Percentiles rank a stretch among this genome's conserved stretches.
Conservation (phyloP, 805 yeast species). For the Yamadazyma sp. region DNA sequence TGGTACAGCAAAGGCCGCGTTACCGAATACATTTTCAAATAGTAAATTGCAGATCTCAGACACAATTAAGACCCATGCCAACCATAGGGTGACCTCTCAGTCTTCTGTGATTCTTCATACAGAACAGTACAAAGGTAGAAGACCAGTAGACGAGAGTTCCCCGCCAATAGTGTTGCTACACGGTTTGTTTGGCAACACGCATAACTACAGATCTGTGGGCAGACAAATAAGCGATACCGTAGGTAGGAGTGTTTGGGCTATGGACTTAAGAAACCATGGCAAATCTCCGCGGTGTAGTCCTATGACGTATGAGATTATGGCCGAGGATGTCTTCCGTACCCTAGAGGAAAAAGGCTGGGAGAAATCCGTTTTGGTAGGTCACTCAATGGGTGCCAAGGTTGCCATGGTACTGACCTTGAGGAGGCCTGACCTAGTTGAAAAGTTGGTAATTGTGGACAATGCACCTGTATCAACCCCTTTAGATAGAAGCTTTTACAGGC, state of each 20-base stretch:
- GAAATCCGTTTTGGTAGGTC: conserved; percentile 41
- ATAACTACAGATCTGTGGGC: conserved; percentile 43
- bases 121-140: conserved; percentile 14
- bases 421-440: conserved; percentile 39
- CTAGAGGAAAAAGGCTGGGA: conserved; percentile 23
- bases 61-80: no score
- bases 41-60: no score
- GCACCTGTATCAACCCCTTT: conserved; percentile 38
- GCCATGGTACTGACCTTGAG: conserved; percentile 47
- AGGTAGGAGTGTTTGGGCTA: conserved; percentile 35
- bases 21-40: no score
- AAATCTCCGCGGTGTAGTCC: conserved; percentile 45
- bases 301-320: conserved; percentile 43
- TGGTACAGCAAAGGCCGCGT: no score
- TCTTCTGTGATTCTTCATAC: no score
- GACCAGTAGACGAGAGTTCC: background rate
- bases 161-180: conserved; percentile 47
- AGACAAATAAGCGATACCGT: conserved; percentile 31
- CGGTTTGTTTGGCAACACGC: conserved; percentile 54
- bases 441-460: conserved; percentile 50
- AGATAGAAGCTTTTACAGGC: conserved; percentile 31
- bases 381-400: conserved; percentile 63
- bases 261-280: conserved; percentile 62
- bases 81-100: no score
- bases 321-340: conserved; percentile 41